These are phyloP conservation scores for Aureobasidium vineae DNA, from an alignment of 2,329 filamentous ascomycete species.

Conservation along the genomic window DNA sequence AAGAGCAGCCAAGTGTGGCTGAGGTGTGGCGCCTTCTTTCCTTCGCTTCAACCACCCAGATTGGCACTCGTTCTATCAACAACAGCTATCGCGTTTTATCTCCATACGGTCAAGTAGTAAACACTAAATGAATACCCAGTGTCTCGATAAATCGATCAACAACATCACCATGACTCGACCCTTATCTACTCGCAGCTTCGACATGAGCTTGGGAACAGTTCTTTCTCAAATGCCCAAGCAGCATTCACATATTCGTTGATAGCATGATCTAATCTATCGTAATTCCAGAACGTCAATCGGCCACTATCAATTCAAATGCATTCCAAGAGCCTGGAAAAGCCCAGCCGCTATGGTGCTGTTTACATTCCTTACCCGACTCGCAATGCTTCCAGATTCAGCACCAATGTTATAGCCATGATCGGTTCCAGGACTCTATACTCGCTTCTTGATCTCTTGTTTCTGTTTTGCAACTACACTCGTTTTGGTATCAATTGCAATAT, in stretches of 20 bases:
- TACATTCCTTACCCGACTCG: conserved; percentile 19
- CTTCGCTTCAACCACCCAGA: too few species aligned
- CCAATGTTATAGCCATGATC: not conserved
- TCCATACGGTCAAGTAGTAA: too few species aligned
- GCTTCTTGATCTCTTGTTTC: too few species aligned
- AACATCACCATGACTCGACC: not conserved
- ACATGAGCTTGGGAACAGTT: not conserved
- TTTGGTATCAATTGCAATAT: not conserved
- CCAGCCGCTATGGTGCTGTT: not conserved
- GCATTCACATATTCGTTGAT: not conserved
- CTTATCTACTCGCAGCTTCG: not conserved
- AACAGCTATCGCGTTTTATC: not conserved
- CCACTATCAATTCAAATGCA: not conserved
- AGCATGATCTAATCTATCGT: too few species aligned
- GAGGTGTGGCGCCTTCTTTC: not conserved
- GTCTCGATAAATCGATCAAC: not conserved
- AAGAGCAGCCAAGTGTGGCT: not conserved
- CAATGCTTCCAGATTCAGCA: not conserved
- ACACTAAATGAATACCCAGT: too few species aligned
- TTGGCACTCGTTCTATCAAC: not conserved
- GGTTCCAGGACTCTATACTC: too few species aligned
- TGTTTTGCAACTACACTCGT: not conserved
- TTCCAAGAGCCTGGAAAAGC: conserved; percentile 6
- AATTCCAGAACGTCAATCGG: not conserved
- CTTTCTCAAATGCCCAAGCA: not conserved